phyloP scores from a whole-genome alignment of 2,329 filamentous ascomycete species.

The Moelleriella libera region DNA sequence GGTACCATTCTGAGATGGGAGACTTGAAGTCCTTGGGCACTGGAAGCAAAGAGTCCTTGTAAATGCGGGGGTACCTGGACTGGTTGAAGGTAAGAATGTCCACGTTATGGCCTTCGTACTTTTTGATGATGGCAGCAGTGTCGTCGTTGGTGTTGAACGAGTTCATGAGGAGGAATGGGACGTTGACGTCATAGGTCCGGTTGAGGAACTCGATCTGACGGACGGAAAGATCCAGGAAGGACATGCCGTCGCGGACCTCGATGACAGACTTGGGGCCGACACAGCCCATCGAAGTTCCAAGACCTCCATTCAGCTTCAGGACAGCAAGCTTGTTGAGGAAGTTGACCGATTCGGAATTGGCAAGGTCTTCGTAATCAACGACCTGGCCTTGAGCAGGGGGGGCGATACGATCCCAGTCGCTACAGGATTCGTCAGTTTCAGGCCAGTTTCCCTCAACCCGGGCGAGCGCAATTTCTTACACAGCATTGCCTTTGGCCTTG shows the following conservation, averaged over 20 bases:
- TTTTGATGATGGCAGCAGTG: conserved; percentile 98
- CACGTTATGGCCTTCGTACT: conserved; percentile 99
- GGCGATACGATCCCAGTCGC: conserved; percentile 92
- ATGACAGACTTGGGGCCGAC: conserved; percentile 99
- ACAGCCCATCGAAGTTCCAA: conserved; percentile 98
- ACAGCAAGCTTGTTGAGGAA: conserved; percentile 97
- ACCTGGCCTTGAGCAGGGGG: conserved; percentile 90
- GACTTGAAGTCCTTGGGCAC: conserved; percentile 84
- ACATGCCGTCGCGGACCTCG: conserved; percentile 99
- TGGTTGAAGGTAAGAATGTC: conserved; percentile 99
- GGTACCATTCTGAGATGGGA: conserved; percentile 93
- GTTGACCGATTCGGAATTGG: conserved; percentile 78
- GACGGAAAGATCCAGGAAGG: conserved; percentile 95
- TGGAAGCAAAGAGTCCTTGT: conserved; percentile 95
- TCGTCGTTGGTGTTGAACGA: conserved; percentile 99
- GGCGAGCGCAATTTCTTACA: conserved; percentile 26
- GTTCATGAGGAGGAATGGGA: conserved; percentile 99
- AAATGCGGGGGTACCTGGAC: conserved; percentile 92
- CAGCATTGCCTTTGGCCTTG: conserved; percentile 92
- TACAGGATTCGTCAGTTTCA: conserved; percentile 18
- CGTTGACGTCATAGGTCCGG: conserved; percentile 93
- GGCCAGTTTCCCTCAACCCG: too few species aligned
- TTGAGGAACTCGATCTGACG: conserved; percentile 99
- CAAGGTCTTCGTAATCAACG: conserved; percentile 82
- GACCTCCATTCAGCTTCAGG: conserved; percentile 97